Base-by-base conservation (phyloP, 306 rosid species). In the Inga leiocalycina region DNA sequence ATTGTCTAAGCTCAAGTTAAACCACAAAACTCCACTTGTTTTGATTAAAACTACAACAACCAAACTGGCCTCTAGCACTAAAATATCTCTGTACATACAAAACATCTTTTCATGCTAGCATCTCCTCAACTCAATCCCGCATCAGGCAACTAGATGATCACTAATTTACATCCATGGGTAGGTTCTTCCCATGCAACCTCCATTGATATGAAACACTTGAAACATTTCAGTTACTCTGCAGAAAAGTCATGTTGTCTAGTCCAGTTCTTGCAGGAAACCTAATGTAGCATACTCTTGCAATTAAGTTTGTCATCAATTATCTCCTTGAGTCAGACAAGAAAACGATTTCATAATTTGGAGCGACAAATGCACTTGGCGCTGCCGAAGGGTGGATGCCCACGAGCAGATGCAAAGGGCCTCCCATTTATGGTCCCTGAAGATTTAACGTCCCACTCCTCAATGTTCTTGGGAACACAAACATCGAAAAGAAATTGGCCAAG, bases 361-460 rank as follows among this genome's bases (percentile, higher is more conserved):
- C 93, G 92, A 72, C 91, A 92, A 22, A 84, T 83, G 19, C 80
- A 51, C 88, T 88, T 92, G 30, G 73, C 76, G 27, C 85, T 83
- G 32, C 59, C 71, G 77, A 83, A 77, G 59, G 88, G 87, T 41
- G 91, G 87, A 75, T 67, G 80, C 79, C 83, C 83, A 12, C 81
- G 89, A 80, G 90, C 91, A 68, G 96, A 88, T 57, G 85, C 82
- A 52, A 88, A 88, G 32, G 93, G 89, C 81, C 80, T 89, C 39
- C 92, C 89, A 15, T 88, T 91, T 44, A 71, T 9, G 8, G 76
- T 72, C 76, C 76, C 76, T 45, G 59, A 72, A 46, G 41, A 72
- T 77, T 90, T 91, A 44, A 91, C 91, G 71, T 91, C 95, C 96
- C 96, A 92, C 64, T 91, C 96, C 77, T 92, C 96, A 2, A 92